Conservation (phyloP, 2,329 filamentous ascomycete species). For the Sclerotinia spermophila region DNA sequence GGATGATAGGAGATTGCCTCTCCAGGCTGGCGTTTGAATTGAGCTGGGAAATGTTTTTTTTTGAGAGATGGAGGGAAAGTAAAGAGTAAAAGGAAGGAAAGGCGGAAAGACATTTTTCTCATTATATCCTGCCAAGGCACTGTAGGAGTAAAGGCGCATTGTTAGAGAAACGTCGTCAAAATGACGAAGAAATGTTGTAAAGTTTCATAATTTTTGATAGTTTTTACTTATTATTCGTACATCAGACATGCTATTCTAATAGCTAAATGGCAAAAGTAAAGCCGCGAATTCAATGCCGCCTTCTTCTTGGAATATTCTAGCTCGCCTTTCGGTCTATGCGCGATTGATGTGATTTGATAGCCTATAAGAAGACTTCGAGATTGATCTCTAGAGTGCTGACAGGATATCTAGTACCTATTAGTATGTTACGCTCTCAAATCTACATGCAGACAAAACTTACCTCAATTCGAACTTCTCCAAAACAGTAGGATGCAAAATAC, state of each 20-base stretch:
- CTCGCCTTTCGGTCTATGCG: background rate
- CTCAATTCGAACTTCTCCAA: constrained; percentile 90
- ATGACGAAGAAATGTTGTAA: background rate
- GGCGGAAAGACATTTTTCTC: background rate
- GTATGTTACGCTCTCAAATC: background rate
- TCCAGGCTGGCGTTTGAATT: constrained; percentile 6
- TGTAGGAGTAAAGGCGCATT: constrained; percentile 26
- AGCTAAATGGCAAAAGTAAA: constrained; percentile 2
- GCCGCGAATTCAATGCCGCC: background rate
- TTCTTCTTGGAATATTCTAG: background rate
- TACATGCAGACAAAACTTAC: constrained; percentile 43
- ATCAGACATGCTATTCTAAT: constrained; percentile 26
- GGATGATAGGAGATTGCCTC: constrained; percentile 5
- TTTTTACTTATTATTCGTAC: constrained; percentile 24
- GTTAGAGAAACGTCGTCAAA: constrained; percentile 15
- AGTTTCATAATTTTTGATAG: constrained; percentile 1
- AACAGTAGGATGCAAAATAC: constrained; percentile 89
- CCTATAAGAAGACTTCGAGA: constrained; percentile 82
- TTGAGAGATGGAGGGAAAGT: background rate
- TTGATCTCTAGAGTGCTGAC: constrained; percentile 94
- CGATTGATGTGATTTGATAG: constrained; percentile 20
- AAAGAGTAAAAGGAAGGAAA: background rate
- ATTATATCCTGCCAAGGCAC: constrained; percentile 22
- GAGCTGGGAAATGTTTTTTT: background rate
- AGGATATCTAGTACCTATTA: constrained; percentile 60